These are phyloP conservation scores for Cryphonectria carpinicola DNA, from an alignment of 2,329 filamentous ascomycete genomes.

Conservation along the genomic window DNA sequence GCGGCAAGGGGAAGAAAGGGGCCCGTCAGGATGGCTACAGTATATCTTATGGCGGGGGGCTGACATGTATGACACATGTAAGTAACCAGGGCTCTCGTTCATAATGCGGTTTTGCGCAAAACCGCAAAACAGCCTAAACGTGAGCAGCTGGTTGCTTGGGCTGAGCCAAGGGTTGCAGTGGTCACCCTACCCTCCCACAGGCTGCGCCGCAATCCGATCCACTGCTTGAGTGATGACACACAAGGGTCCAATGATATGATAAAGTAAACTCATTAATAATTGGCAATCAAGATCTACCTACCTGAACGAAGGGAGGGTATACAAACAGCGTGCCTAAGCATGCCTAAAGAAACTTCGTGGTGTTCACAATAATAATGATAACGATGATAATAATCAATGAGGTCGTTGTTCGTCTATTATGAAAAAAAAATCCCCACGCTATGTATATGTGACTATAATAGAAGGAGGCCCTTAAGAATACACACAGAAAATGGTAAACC, in stretches of 20 bases:
- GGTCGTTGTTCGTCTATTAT: neutral
- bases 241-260: neutral
- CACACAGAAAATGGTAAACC: neutral
- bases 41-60: neutral
- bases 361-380: neutral
- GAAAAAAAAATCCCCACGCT: neutral
- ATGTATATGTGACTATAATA: neutral
- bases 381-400: neutral
- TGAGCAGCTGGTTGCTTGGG: neutral
- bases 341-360: neutral
- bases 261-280: too few relatives aligned
- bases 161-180: neutral
- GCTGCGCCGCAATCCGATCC: conserved; percentile 10
- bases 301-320: neutral
- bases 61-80: neutral
- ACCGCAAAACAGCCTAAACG: conserved; percentile 19
- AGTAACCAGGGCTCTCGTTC: conserved; percentile 2
- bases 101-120: conserved; percentile 26
- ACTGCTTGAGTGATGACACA: neutral
- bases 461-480: neutral
- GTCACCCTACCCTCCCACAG: conserved; percentile 23
- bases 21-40: neutral
- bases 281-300: neutral
- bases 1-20: neutral
- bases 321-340: neutral